Evolutionary conservation across 2,329 filamentous ascomycete species (phyloP).

Genomic region (Pleochaeta shiraiana): DNA sequence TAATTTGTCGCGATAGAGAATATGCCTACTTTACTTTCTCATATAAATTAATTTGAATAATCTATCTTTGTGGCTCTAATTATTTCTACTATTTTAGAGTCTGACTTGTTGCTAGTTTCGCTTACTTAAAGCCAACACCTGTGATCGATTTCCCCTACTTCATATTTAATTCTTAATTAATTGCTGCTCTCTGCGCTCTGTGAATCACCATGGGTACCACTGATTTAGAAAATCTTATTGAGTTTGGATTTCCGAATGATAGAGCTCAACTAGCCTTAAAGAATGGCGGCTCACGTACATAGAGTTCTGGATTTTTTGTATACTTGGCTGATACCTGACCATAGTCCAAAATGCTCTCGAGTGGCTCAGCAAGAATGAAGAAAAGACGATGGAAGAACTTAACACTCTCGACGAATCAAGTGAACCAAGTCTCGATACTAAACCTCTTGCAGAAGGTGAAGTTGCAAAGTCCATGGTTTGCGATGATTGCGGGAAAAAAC

Average conservation of each 20-base stretch:
- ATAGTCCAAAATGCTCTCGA: slow-evolving; percentile 73
- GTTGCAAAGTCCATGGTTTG: slow-evolving; percentile 67
- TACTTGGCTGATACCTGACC: slow-evolving; percentile 7
- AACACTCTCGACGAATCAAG: slow-evolving; percentile 25
- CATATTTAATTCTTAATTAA: too few species aligned
- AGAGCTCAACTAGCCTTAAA: slow-evolving; percentile 68
- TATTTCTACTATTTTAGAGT: too few species aligned
- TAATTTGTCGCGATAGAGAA: too few species aligned
- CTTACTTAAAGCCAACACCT: too few species aligned
- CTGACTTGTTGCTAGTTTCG: too few species aligned
- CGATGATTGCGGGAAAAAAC: slow-evolving; percentile 87
- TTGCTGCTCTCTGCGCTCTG: too few species aligned
- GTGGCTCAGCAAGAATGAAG: slow-evolving; percentile 85
- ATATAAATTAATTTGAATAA: too few species aligned
- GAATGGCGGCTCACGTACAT: slow-evolving; percentile 56
- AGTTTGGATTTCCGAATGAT: slow-evolving; percentile 66
- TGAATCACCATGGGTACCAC: slow-evolving; percentile 25
- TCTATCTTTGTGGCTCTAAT: too few species aligned
- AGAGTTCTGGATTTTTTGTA: not conserved
- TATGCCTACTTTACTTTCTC: too few species aligned
- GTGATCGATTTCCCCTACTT: too few species aligned
- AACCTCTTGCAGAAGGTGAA: slow-evolving; percentile 46
- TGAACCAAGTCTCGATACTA: slow-evolving; percentile 32
- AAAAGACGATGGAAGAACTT: slow-evolving; percentile 69
- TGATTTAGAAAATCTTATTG: slow-evolving; percentile 37